These are phyloP conservation scores for Coemansia sp. DNA, from an alignment of 192 early-diverging fungal genomes.

Conservation along the genomic window DNA sequence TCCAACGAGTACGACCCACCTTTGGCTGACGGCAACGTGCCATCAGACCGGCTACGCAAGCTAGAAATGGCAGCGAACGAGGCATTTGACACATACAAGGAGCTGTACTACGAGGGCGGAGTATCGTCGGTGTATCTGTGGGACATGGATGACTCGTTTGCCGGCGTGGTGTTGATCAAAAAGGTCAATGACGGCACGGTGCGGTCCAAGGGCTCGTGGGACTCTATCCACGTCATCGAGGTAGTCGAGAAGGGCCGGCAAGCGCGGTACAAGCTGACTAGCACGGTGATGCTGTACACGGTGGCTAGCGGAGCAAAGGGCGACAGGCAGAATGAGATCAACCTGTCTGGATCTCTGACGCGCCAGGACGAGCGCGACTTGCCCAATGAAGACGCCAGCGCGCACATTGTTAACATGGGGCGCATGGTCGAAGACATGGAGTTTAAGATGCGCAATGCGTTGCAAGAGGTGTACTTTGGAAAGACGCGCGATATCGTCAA, in stretches of 20 bases:
- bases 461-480: slow-evolving; percentile 97
- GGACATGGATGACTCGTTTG: slow-evolving; percentile 88
- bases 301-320: slow-evolving; percentile 63
- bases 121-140: slow-evolving; percentile 97
- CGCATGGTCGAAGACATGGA: slow-evolving; percentile 99
- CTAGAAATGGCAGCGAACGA: slow-evolving; percentile 93
- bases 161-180: slow-evolving; percentile 93
- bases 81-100: slow-evolving; percentile 95
- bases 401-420: slow-evolving; percentile 94
- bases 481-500: slow-evolving; percentile 98
- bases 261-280: slow-evolving; percentile 96
- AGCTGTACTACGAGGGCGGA: slow-evolving; percentile 90
- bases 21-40: slow-evolving; percentile 74
- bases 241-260: slow-evolving; percentile 81
- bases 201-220: slow-evolving; percentile 91
- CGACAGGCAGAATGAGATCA: slow-evolving; percentile 64
- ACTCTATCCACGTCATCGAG: slow-evolving; percentile 97
- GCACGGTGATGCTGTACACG: slow-evolving; percentile 95
- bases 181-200: slow-evolving; percentile 80
- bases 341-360: slow-evolving; percentile 91
- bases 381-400: slow-evolving; percentile 68
- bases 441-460: slow-evolving; percentile 90
- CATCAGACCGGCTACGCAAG: slow-evolving; percentile 80
- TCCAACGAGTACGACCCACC: slow-evolving; percentile 93
- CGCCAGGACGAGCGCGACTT: slow-evolving; percentile 89